phyloP scores from a whole-genome alignment of 1,139 yeast genomes.

The Zygosaccharomyces pseudobailii region DNA sequence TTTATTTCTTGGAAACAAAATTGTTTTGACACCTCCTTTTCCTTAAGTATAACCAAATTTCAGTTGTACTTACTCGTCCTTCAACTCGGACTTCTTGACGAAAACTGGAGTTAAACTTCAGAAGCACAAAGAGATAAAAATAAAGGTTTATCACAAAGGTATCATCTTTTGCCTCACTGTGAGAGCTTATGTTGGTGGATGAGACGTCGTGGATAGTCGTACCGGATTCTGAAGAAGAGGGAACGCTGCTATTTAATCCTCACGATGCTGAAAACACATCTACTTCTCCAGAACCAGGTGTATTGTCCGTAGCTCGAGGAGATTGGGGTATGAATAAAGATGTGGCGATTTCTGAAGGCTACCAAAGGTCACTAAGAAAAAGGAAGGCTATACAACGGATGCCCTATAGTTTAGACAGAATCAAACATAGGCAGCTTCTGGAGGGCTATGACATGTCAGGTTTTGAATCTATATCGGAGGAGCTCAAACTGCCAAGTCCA shows the following conservation, averaged over 20 bases:
- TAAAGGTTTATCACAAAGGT: background rate
- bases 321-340: too few relatives aligned
- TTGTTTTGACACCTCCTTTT: background rate
- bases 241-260: background rate
- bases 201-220: conserved; percentile 12
- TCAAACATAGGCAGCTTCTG: conserved; percentile 29
- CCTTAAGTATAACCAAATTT: background rate
- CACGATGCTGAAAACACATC: conserved; percentile 1
- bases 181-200: conserved; percentile 11
- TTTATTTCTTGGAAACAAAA: background rate
- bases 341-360: background rate
- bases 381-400: conserved; percentile 33
- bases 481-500: conserved; percentile 10
- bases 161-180: background rate
- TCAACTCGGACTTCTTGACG: background rate
- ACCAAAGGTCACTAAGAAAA: conserved; percentile 23
- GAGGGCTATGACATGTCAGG: conserved; percentile 29
- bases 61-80: background rate
- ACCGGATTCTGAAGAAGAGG: conserved; percentile 19
- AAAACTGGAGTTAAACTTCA: background rate
- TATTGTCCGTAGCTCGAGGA: too few relatives aligned
- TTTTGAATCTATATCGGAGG: conserved; percentile 14
- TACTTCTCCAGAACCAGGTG: background rate
- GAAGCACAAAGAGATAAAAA: conserved; percentile 1
- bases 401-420: conserved; percentile 34